Percentiles rank a stretch among this genome's conserved stretches.
phyloP scores from a whole-genome alignment of 2,329 filamentous ascomycete species.

The Fusarium sp. region DNA sequence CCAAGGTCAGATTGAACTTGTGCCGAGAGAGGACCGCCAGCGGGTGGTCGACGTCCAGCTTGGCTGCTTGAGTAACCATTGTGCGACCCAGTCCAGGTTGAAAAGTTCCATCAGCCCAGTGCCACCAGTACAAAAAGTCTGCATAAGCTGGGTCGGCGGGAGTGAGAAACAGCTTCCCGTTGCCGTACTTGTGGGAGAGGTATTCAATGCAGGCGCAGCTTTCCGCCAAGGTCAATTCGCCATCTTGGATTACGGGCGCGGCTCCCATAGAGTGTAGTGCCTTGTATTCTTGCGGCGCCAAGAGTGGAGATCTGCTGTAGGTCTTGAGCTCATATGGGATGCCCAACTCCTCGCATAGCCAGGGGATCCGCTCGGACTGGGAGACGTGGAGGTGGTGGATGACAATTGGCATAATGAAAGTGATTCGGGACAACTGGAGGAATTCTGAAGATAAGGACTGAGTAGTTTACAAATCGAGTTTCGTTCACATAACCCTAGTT shows the following conservation, averaged over 20 bases:
- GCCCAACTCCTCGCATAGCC: constrained; percentile 73
- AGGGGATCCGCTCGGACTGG: constrained; percentile 73
- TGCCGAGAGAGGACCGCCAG: constrained; percentile 45
- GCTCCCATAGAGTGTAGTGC: constrained; percentile 60
- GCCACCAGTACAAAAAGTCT: constrained; percentile 74
- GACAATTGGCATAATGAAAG: constrained; percentile 46
- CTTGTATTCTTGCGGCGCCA: constrained; percentile 39
- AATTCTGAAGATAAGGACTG: neutral
- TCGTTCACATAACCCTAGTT: neutral
- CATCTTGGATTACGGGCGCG: constrained; percentile 71
- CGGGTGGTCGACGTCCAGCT: constrained; percentile 32
- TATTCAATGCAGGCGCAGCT: constrained; percentile 71
- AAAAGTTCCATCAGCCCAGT: constrained; percentile 64
- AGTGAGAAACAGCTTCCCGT: constrained; percentile 59
- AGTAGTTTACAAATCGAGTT: too few relatives aligned
- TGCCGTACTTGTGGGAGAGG: constrained; percentile 65
- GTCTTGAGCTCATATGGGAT: constrained; percentile 59
- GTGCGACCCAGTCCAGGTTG: constrained; percentile 52
- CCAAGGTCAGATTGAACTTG: constrained; percentile 55
- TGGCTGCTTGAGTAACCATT: constrained; percentile 48
- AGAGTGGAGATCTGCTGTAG: constrained; percentile 31
- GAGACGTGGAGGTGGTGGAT: constrained; percentile 68
- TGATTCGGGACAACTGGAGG: neutral
- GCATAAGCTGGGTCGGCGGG: constrained; percentile 63
- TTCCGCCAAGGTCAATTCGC: constrained; percentile 65